These are phyloP conservation scores for Xylaria scruposa DNA, from an alignment of 495 filamentous ascomycete species.

Conservation along the genomic window DNA sequence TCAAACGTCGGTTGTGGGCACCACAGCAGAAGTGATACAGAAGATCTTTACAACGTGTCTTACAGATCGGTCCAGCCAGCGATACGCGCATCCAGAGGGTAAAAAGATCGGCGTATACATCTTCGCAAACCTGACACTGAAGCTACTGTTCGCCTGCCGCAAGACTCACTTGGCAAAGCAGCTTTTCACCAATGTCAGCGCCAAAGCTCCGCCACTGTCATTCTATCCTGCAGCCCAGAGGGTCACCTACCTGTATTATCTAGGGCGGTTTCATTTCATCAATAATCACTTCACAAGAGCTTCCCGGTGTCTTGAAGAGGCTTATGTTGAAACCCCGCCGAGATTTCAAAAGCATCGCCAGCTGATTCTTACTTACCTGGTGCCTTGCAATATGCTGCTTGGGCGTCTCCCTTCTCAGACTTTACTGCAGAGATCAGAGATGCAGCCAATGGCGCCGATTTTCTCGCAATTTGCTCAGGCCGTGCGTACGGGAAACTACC, in stretches of 20 bases:
- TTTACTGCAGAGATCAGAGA: conserved; percentile 75
- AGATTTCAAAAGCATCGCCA: conserved; percentile 73
- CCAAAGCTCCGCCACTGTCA: conserved; percentile 76
- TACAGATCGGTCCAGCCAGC: conserved; percentile 74
- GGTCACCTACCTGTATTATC: conserved; percentile 92
- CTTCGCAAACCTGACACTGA: conserved; percentile 89
- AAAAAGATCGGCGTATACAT: conserved; percentile 88
- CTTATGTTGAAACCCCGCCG: conserved; percentile 78
- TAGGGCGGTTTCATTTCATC: conserved; percentile 85
- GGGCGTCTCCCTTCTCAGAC: conserved; percentile 78
- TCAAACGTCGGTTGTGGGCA: conserved; percentile 76
- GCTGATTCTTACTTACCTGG: conserved; percentile 82
- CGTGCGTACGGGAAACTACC: conserved; percentile 80
- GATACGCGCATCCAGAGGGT: conserved; percentile 69
- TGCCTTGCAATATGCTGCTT: conserved; percentile 81
- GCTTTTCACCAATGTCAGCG: conserved; percentile 87
- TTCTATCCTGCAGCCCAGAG: conserved; percentile 87
- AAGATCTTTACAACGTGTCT: conserved; percentile 91
- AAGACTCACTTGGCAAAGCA: conserved; percentile 75
- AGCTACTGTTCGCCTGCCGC: conserved; percentile 80
- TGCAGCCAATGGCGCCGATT: conserved; percentile 67
- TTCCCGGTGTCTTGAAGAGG: conserved; percentile 72
- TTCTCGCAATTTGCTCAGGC: conserved; percentile 77
- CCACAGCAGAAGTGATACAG: conserved; percentile 84
- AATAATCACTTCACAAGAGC: conserved; percentile 81